Evolutionary conservation across 805 yeast genomes (phyloP).

Genomic region (Cyberlindnera euphorbiiphila): DNA sequence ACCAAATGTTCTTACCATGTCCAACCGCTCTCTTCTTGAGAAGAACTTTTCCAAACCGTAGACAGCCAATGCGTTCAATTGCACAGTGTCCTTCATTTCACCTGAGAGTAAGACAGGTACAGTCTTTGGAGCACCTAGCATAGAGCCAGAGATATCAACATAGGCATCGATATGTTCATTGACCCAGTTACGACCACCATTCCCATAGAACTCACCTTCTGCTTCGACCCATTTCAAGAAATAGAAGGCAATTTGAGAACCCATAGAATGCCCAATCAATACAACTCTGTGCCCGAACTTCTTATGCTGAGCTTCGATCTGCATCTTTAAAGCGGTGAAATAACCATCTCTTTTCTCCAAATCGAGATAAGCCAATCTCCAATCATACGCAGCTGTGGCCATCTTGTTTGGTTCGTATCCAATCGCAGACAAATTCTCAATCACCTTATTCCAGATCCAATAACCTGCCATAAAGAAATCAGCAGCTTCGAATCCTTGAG

Average conservation of each 20-base stretch:
- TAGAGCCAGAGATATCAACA: slow-evolving; percentile 86
- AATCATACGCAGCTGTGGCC: slow-evolving; percentile 91
- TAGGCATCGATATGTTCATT: slow-evolving; percentile 76
- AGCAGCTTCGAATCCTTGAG: slow-evolving; percentile 95
- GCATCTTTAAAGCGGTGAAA: slow-evolving; percentile 69
- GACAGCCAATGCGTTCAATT: slow-evolving; percentile 86
- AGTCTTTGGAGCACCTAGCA: slow-evolving; percentile 92
- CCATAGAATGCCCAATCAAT: slow-evolving; percentile 95
- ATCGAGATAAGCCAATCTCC: slow-evolving; percentile 91
- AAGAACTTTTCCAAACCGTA: slow-evolving; percentile 94
- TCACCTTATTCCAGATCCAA: slow-evolving; percentile 96
- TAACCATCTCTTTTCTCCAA: slow-evolving; percentile 84
- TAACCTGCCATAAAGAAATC: slow-evolving; percentile 96
- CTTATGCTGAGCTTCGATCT: slow-evolving; percentile 58
- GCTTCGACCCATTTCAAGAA: slow-evolving; percentile 98
- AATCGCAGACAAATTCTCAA: slow-evolving; percentile 91
- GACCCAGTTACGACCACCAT: slow-evolving; percentile 91
- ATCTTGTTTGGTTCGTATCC: slow-evolving; percentile 92
- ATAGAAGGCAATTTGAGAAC: slow-evolving; percentile 82
- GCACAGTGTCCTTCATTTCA: slow-evolving; percentile 97
- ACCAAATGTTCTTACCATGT: slow-evolving; percentile 83
- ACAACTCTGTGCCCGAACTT: slow-evolving; percentile 62
- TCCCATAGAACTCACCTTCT: slow-evolving; percentile 71
- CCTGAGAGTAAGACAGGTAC: slow-evolving; percentile 91
- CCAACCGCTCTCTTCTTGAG: slow-evolving; percentile 82